A percentile compares a stretch with the other conserved stretches of the same genome.
phyloP scores from a whole-genome alignment of 2,329 filamentous ascomycete genomes.

The Phialophora expanda region DNA sequence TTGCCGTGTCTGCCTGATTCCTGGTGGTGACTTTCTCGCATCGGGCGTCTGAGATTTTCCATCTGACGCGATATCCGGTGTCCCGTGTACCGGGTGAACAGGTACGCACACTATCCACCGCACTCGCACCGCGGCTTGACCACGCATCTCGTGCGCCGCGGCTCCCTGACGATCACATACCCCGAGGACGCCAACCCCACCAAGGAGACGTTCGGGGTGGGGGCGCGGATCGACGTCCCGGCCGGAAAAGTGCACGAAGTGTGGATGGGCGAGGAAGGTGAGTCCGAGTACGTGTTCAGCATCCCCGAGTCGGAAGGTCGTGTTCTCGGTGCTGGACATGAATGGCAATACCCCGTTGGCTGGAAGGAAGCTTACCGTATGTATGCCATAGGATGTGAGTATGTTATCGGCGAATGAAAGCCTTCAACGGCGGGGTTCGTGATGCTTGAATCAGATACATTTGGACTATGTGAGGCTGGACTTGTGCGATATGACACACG shows the following conservation, averaged over 20 bases:
- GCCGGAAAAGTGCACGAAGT: slow-evolving; percentile 63
- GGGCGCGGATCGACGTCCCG: slow-evolving; percentile 63
- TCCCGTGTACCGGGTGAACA: slow-evolving; percentile 39
- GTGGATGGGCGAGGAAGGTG: slow-evolving; percentile 60
- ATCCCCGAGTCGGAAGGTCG: no score
- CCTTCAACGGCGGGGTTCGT: neutral
- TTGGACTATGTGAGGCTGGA: neutral
- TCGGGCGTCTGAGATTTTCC: neutral
- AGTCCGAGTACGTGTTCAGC: neutral
- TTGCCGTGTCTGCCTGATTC: neutral
- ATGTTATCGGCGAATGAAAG: slow-evolving; percentile 61
- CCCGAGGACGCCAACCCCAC: slow-evolving; percentile 56
- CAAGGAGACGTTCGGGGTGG: slow-evolving; percentile 62
- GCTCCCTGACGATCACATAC: slow-evolving; percentile 63
- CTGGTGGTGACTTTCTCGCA: neutral
- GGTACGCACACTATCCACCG: slow-evolving; percentile 64
- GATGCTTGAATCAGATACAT: neutral
- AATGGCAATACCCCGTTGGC: neutral
- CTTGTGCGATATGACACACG: neutral
- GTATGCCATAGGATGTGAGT: slow-evolving; percentile 57
- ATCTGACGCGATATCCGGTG: neutral
- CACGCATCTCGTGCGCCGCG: slow-evolving; percentile 64
- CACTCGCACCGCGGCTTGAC: slow-evolving; percentile 62
- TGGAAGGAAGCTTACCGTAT: neutral
- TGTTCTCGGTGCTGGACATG: no score